These are phyloP conservation scores for Vickermania spadyakhi DNA, from an alignment of 208 protist genomes.

Conservation along the genomic window DNA sequence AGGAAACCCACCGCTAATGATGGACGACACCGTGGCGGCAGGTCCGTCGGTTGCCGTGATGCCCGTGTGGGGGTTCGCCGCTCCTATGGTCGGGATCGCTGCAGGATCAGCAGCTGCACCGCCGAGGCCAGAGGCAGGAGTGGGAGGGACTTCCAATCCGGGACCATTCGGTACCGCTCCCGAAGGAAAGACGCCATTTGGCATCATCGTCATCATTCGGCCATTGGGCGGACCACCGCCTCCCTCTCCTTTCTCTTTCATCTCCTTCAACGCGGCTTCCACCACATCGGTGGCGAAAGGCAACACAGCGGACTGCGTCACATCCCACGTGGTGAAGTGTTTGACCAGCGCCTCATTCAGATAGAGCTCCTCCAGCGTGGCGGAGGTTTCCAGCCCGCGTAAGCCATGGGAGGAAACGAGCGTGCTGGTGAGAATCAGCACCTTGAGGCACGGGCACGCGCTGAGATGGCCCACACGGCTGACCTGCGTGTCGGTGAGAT, in stretches of 20 bases:
- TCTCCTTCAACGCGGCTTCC: neutral
- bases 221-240: too few species aligned
- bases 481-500: neutral
- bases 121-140: too few species aligned
- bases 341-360: conserved; percentile 5
- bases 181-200: neutral
- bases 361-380: neutral
- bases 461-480: conserved; percentile 3
- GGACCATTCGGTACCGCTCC: too few species aligned
- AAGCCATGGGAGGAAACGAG: conserved; percentile 1
- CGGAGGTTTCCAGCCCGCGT: neutral
- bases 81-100: too few species aligned
- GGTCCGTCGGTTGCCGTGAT: too few species aligned
- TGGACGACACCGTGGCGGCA: too few species aligned
- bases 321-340: conserved; percentile 7
- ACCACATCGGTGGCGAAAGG: neutral
- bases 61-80: too few species aligned
- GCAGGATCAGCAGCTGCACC: neutral
- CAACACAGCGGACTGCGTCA: neutral
- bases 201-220: too few species aligned
- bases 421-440: neutral
- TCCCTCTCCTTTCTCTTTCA: too few species aligned
- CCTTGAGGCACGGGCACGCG: neutral
- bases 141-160: too few species aligned
- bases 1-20: neutral